Evolutionary conservation across 2,329 filamentous ascomycete species (phyloP).

Genomic region (Leptographium radiaticola): DNA sequence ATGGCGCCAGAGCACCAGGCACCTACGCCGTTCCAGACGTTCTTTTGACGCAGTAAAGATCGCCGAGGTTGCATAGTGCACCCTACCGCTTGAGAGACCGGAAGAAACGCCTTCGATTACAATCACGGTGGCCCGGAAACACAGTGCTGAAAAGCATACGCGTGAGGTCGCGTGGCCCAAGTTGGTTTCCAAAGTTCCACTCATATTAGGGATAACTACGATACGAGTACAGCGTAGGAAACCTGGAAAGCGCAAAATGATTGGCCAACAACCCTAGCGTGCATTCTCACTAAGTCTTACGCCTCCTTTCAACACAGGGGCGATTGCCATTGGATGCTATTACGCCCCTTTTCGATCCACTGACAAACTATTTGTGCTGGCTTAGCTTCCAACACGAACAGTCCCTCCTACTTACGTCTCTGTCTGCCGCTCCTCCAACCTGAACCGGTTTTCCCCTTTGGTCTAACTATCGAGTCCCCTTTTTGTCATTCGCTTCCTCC

Average conservation of each 20-base stretch:
- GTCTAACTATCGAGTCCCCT: not conserved
- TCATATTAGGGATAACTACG: not conserved
- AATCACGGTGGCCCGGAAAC: no score
- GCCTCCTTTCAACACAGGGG: no score
- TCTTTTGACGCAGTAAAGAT: constrained; percentile 43
- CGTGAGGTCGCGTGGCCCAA: no score
- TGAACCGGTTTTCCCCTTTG: not conserved
- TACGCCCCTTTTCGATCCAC: not conserved
- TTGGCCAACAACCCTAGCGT: not conserved
- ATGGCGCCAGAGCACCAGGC: not conserved
- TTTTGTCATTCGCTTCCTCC: not conserved
- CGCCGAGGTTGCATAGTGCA: constrained; percentile 23
- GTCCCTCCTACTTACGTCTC: no score
- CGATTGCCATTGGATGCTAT: no score
- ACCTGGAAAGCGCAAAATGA: not conserved
- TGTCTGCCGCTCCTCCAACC: no score
- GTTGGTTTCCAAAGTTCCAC: no score
- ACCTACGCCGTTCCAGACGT: not conserved
- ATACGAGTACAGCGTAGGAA: not conserved
- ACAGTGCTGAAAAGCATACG: no score
- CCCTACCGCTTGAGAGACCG: constrained; percentile 33
- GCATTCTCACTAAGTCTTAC: no score
- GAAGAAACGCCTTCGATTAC: no score
- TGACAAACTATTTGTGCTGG: no score
- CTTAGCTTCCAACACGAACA: no score